A percentile compares a stretch with the other conserved stretches of the same genome.
Evolutionary conservation across 805 yeast genomes (phyloP).

Genomic region (Spathaspora girioi): DNA sequence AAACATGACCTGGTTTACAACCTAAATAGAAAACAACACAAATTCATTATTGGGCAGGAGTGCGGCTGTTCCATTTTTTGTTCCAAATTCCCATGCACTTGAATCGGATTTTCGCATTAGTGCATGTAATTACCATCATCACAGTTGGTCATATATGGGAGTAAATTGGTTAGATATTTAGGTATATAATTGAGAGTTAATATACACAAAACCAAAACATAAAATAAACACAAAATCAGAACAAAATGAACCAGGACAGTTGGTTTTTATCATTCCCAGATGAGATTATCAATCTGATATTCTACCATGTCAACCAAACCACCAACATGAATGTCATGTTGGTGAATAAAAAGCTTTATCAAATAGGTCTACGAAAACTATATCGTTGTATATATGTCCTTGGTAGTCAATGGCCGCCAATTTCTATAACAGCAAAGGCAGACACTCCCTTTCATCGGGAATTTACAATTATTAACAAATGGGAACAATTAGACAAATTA

Average conservation of each 20-base stretch:
- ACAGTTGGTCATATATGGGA: too few species aligned
- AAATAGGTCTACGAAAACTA: neutral
- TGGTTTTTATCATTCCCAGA: neutral
- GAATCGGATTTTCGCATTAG: too few species aligned
- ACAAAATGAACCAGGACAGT: neutral
- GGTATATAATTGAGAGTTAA: too few species aligned
- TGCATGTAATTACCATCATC: too few species aligned
- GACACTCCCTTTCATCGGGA: neutral
- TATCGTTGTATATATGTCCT: neutral
- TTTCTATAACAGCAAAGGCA: neutral
- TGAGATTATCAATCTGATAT: neutral
- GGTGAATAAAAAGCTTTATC: neutral
- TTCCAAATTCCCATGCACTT: too few species aligned
- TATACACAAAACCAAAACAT: too few species aligned
- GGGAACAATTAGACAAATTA: neutral
- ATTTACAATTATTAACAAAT: neutral
- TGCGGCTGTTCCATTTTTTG: too few species aligned
- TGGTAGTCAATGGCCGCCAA: neutral
- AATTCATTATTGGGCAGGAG: too few species aligned
- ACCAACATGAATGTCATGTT: neutral
- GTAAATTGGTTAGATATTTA: too few species aligned
- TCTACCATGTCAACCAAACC: neutral
- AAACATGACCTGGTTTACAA: too few species aligned
- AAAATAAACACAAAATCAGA: too few species aligned
- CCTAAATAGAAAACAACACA: too few species aligned